Conservation (phyloP, 2,329 filamentous ascomycete species). For the Aphanoascus verrucosus region DNA sequence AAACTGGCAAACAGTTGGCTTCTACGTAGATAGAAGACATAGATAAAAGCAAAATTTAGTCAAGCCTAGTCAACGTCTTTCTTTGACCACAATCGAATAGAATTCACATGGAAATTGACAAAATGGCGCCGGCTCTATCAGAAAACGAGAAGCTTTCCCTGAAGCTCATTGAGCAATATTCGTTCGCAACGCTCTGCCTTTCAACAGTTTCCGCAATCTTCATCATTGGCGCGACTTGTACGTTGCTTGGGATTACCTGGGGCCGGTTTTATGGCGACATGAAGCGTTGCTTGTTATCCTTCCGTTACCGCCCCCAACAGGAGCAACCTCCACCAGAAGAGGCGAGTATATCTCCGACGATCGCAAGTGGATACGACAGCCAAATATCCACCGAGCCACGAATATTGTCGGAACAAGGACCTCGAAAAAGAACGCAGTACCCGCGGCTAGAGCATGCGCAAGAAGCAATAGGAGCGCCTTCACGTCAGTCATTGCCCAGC, state of each 20-base stretch:
- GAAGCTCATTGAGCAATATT: background rate
- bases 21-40: background rate
- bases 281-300: background rate
- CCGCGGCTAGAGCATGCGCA: background rate
- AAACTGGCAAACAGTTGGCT: background rate
- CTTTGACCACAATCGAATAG: too few species aligned
- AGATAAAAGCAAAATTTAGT: background rate
- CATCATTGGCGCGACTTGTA: background rate
- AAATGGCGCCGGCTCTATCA: slow-evolving; percentile 2
- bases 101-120: background rate
- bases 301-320: background rate
- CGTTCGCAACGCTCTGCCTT: background rate
- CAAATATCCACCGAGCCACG: background rate
- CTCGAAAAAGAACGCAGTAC: background rate
- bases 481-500: background rate
- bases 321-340: background rate
- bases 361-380: background rate
- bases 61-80: background rate
- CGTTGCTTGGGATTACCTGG: background rate
- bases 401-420: background rate
- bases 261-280: background rate
- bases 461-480: background rate
- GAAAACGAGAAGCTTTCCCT: background rate
- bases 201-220: background rate
- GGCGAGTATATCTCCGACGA: background rate